Percentiles rank a stretch among this genome's conserved stretches.
phyloP scores from a whole-genome alignment of 129 eudicot genomes.

The Pseudognaphalium luteoalbum region DNA sequence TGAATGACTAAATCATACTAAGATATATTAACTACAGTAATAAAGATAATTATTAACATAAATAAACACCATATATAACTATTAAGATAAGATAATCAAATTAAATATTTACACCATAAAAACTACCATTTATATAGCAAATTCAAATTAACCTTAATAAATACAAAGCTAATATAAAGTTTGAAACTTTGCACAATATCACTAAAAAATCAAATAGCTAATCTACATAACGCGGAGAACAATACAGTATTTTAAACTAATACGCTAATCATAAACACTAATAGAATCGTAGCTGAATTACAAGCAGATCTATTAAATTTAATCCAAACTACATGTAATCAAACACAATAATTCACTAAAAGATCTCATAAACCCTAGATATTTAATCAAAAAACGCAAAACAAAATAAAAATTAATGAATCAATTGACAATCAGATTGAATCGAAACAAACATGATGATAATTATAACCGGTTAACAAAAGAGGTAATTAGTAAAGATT shows the following conservation, averaged over 20 bases:
- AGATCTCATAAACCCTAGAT: not conserved
- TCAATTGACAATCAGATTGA: not conserved
- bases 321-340: not conserved
- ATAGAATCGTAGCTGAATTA: not conserved
- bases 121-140: too few relatives aligned
- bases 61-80: not conserved
- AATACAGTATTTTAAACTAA: not conserved
- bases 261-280: too few relatives aligned
- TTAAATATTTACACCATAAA: too few relatives aligned
- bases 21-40: not conserved
- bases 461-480: not conserved
- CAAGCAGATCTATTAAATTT: not conserved
- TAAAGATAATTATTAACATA: not conserved
- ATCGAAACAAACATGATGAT: not conserved
- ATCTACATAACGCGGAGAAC: not conserved
- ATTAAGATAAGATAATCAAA: not conserved
- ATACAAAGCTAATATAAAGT: too few relatives aligned
- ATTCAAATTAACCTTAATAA: not conserved
- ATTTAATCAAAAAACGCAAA: not conserved
- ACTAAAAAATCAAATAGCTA: not conserved
- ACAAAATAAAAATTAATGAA: not conserved
- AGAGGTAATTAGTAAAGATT: not conserved
- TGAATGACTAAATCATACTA: not conserved
- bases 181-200: not conserved
- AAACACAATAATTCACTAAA: not conserved